Evolutionary conservation across 805 yeast species (phyloP), one percentile per base, ranked within the genome.

Genomic region (Candida piceae): DNA sequence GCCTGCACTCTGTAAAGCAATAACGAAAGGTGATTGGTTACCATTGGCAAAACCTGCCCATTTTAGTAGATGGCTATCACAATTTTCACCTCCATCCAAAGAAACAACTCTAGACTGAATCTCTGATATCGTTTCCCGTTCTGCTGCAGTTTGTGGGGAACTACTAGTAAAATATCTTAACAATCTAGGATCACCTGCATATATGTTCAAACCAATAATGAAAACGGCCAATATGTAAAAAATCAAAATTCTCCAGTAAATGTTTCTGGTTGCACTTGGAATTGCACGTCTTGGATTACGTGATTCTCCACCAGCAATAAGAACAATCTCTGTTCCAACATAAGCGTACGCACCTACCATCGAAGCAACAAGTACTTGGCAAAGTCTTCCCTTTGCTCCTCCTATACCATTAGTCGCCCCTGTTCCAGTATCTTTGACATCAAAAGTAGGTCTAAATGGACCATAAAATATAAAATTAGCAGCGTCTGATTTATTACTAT

Each of bases 241-340:
- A 1, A 81, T 36, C 5, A 80, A 49, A 25, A 85, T 74, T 49
- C 89, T 66, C 70, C 84, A 80, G 53, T 84, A 83, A 3, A 84
- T 85, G 48, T 82, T 68, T 47, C 70, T 78, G 3, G 89, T 83
- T 1, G 93, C 90, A 9, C 79, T 70, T 1, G 94, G 94, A 13
- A 85, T 66, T 0, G 90, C 78, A 42, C 70, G 76, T 45, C 93
- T 66, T 5, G 95, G 95, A 46, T 83, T 80, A 42, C 80, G 67
- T n/a, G 89, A 84, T 57, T 85, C 95, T 57, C 89, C 84, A 6
- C 90, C 87, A 3, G 93, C 90, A 37, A 84, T 76, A 45, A 84
- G 78, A 10, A 86, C 89, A 55, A 81, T 78, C 48, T 85, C 95
- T 1, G 88, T 82, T 0, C 95, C 95, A 33, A 83, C 76, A 51